These are phyloP conservation scores for Pseudogymnoascus sp. DNA, from an alignment of 2,329 filamentous ascomycete species.

Conservation along the genomic window DNA sequence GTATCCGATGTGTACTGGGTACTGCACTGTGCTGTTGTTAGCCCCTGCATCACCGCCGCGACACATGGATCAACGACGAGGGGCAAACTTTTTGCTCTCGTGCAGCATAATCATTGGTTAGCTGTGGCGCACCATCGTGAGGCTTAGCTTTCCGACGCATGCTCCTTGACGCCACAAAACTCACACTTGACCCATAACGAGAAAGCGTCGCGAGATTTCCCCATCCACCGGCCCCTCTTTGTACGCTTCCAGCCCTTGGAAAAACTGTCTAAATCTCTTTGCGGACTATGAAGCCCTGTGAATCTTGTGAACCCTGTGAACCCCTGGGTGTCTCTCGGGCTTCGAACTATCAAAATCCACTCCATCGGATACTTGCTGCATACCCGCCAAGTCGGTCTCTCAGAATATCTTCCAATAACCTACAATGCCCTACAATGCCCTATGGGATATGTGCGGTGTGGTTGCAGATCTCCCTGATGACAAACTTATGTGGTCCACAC, in stretches of 20 bases:
- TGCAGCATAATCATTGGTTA: constrained; percentile 3
- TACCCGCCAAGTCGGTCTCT: constrained; percentile 5
- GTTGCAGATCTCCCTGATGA: constrained; percentile 3
- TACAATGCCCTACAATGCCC: background rate
- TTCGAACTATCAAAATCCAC: constrained; percentile 1
- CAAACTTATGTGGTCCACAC: constrained; percentile 9
- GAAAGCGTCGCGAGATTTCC: background rate
- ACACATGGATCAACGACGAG: constrained; percentile 4
- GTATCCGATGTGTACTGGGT: background rate
- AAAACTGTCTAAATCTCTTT: background rate
- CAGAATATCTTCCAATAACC: constrained; percentile 7
- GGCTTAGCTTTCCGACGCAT: constrained; percentile 8
- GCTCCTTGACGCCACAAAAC: constrained; percentile 3
- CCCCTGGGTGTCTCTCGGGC: background rate
- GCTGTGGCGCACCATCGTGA: background rate
- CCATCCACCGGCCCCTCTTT: constrained; percentile 2
- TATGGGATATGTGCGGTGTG: background rate
- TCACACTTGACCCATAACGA: background rate
- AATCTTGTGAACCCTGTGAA: constrained; percentile 4
- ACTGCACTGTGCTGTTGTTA: background rate
- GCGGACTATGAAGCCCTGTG: background rate
- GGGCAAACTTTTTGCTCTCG: constrained; percentile 7
- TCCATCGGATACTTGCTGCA: constrained; percentile 8
- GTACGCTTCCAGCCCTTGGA: background rate
- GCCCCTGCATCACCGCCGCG: constrained; percentile 2